Evolutionary conservation across 257 asterid genomes (phyloP).

Genomic region (Solanum arcanum): DNA sequence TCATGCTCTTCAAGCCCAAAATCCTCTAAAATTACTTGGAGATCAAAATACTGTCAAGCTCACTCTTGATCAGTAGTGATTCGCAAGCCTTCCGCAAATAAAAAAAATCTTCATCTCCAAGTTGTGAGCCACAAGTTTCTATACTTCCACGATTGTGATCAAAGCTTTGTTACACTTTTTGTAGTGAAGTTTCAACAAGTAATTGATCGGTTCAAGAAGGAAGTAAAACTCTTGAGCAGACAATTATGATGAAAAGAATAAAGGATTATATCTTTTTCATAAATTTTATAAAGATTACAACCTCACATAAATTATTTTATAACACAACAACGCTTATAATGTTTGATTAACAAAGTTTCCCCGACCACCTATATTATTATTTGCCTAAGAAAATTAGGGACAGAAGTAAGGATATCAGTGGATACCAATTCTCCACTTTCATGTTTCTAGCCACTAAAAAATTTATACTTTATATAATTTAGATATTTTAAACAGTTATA

Average conservation of each 20-base stretch:
- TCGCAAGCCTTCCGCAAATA: background rate
- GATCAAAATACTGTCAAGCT: background rate
- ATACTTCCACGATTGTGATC: background rate
- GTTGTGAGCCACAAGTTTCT: background rate
- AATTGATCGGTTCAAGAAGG: background rate
- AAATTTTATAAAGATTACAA: too few species aligned
- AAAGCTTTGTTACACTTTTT: background rate
- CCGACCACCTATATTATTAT: background rate
- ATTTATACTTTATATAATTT: background rate
- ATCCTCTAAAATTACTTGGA: background rate
- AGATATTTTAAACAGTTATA: background rate
- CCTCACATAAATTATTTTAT: background rate
- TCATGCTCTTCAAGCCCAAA: background rate
- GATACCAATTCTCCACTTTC: background rate
- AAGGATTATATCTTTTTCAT: background rate
- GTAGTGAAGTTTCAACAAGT: background rate
- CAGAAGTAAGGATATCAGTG: background rate
- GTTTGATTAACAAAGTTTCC: too few species aligned
- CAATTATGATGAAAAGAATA: background rate
- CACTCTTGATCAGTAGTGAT: background rate
- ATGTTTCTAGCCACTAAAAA: background rate
- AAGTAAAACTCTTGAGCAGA: background rate
- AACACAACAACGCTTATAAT: background rate
- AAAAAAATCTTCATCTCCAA: background rate
- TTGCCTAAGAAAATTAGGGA: background rate